These are phyloP conservation scores for Vaccinium myrtillus DNA, from an alignment of 148 eudicot genomes.

Conservation along the genomic window DNA sequence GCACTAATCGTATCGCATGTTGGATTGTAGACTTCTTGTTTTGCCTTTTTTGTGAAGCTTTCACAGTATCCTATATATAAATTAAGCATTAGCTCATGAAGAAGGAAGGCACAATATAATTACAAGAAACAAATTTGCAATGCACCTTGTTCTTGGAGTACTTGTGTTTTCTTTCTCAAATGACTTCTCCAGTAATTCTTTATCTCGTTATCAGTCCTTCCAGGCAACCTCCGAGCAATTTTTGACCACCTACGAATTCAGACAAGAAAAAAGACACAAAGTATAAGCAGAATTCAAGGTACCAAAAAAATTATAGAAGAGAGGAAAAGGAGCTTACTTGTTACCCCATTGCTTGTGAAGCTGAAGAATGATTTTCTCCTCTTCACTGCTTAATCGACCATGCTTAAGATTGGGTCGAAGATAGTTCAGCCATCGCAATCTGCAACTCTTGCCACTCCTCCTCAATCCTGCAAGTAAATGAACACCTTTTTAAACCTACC, in stretches of 20 bases:
- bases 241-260: slow-evolving; percentile 44
- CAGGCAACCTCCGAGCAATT: slow-evolving; percentile 50
- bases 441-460: slow-evolving; percentile 78
- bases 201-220: slow-evolving; percentile 70
- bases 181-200: slow-evolving; percentile 69
- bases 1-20: neutral
- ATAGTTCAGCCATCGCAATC: slow-evolving; percentile 70
- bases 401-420: slow-evolving; percentile 63
- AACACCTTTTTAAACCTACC: neutral
- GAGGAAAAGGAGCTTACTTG: slow-evolving; percentile 36
- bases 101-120: neutral
- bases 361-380: slow-evolving; percentile 43
- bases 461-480: slow-evolving; percentile 37
- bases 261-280: neutral
- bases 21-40: neutral
- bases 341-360: slow-evolving; percentile 72
- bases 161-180: slow-evolving; percentile 35
- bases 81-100: neutral
- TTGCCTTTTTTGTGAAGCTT: neutral
- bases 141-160: slow-evolving; percentile 18
- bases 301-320: neutral
- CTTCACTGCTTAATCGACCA: slow-evolving; percentile 47
- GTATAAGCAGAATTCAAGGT: neutral
- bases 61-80: neutral
- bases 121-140: slow-evolving; percentile 1